phyloP scores from a whole-genome alignment of 2,329 filamentous ascomycete genomes.

The Calonectria crousiana region DNA sequence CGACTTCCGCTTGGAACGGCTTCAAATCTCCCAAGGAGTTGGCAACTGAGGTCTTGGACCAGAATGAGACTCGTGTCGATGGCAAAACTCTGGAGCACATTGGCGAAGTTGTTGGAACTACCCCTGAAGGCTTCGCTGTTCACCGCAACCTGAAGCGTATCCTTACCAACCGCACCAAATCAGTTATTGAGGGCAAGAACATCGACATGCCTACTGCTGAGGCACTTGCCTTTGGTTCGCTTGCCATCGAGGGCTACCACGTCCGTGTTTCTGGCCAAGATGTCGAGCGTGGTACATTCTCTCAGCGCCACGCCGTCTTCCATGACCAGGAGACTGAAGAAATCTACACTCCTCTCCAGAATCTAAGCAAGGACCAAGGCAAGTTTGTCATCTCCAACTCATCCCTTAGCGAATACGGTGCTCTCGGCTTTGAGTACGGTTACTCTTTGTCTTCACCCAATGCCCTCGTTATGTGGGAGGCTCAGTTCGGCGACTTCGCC shows the following conservation, averaged over 20 bases:
- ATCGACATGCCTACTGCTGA: constrained; percentile 99
- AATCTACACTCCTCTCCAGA: constrained; percentile 92
- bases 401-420: constrained; percentile 77
- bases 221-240: constrained; percentile 91
- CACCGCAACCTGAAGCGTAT: constrained; percentile 99
- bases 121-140: constrained; percentile 87
- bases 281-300: constrained; percentile 99
- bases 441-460: constrained; percentile 98
- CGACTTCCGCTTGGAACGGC: constrained; percentile 98
- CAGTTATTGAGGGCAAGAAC: constrained; percentile 89
- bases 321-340: constrained; percentile 96
- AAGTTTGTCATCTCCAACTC: constrained; percentile 98
- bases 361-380: constrained; percentile 91
- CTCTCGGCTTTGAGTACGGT: constrained; percentile 97
- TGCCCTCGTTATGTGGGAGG: constrained; percentile 99
- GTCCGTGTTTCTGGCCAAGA: constrained; percentile 98
- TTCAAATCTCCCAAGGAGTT: constrained; percentile 99
- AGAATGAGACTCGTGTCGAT: constrained; percentile 87
- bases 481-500: constrained; percentile 99
- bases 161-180: constrained; percentile 88
- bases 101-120: constrained; percentile 80
- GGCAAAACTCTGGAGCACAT: constrained; percentile 82
- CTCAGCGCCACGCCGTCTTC: constrained; percentile 95
- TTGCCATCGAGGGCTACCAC: constrained; percentile 94
- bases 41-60: constrained; percentile 91